These are phyloP conservation scores for Claviceps pazoutovae DNA, from an alignment of 2,329 filamentous ascomycete genomes.

Conservation along the genomic window DNA sequence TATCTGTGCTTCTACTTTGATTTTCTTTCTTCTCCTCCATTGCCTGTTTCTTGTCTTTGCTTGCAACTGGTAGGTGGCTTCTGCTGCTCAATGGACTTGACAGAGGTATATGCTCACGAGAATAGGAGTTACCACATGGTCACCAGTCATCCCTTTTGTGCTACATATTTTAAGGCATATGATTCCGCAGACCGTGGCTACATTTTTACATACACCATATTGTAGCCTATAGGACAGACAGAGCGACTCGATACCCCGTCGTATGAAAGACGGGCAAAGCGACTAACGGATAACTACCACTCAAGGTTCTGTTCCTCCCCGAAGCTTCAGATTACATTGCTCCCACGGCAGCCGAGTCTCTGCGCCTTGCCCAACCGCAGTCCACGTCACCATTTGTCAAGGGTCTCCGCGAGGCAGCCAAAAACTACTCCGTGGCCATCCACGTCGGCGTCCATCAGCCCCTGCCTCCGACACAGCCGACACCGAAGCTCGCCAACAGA, in stretches of 20 bases:
- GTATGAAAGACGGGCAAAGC: too few species aligned
- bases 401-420: slow-evolving; percentile 58
- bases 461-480: slow-evolving; percentile 5
- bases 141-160: too few species aligned
- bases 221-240: too few species aligned
- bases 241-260: too few species aligned
- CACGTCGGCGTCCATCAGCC: slow-evolving; percentile 82
- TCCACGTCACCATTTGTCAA: slow-evolving; percentile 57
- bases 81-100: not conserved
- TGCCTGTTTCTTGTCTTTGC: too few species aligned
- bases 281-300: not conserved
- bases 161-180: not conserved
- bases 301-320: slow-evolving; percentile 70
- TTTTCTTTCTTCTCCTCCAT: too few species aligned
- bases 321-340: slow-evolving; percentile 88
- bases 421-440: slow-evolving; percentile 53
- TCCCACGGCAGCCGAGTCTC: slow-evolving; percentile 49
- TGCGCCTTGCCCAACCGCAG: slow-evolving; percentile 56
- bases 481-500: slow-evolving; percentile 32
- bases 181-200: not conserved
- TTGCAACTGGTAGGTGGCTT: not conserved
- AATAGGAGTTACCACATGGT: not conserved
- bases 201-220: not conserved
- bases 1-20: not conserved
- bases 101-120: not conserved